These are phyloP conservation scores for Amanita pseudoporphyria DNA, from an alignment of 768 basidiomycete species.

Conservation along the genomic window DNA sequence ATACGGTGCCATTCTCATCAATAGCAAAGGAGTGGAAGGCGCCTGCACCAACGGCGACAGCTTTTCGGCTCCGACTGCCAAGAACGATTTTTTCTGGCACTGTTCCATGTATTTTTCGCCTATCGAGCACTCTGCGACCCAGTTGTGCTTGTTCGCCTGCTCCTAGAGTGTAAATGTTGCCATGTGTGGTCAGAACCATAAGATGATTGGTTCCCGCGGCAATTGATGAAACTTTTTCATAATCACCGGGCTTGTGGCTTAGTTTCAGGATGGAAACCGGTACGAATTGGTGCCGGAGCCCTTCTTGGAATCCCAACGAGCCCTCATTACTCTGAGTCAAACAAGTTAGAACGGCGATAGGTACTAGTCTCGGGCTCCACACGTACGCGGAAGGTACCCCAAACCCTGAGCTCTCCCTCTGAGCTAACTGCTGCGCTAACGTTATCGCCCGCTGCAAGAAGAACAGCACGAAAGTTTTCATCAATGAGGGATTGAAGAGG, in stretches of 20 bases:
- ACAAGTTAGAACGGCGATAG: slow-evolving; percentile 6
- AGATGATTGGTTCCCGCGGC: slow-evolving; percentile 86
- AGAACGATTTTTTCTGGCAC: slow-evolving; percentile 80
- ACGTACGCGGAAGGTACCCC: slow-evolving; percentile 84
- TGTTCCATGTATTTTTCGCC: slow-evolving; percentile 84
- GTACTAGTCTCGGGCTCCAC: slow-evolving; percentile 1
- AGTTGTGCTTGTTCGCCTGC: slow-evolving; percentile 87
- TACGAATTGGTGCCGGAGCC: slow-evolving; percentile 53
- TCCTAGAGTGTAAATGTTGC: slow-evolving; percentile 84
- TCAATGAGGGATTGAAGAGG: slow-evolving; percentile 62
- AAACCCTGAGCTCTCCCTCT: slow-evolving; percentile 75
- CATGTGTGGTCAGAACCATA: slow-evolving; percentile 80
- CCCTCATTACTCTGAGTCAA: slow-evolving; percentile 59
- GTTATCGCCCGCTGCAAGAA: slow-evolving; percentile 78
- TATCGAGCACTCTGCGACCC: slow-evolving; percentile 81
- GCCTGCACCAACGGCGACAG: slow-evolving; percentile 68
- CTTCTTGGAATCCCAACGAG: slow-evolving; percentile 73
- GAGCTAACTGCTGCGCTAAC: slow-evolving; percentile 78
- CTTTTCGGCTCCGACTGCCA: slow-evolving; percentile 49
- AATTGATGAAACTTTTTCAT: slow-evolving; percentile 64
- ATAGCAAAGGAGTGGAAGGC: slow-evolving; percentile 87
- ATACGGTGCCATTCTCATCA: slow-evolving; percentile 72
- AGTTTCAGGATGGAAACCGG: slow-evolving; percentile 55
- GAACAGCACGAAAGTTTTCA: slow-evolving; percentile 77
- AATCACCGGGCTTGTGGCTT: slow-evolving; percentile 49